These are phyloP conservation scores for Calonectria leucothoes DNA, from an alignment of 2,329 filamentous ascomycete genomes.

Conservation along the genomic window DNA sequence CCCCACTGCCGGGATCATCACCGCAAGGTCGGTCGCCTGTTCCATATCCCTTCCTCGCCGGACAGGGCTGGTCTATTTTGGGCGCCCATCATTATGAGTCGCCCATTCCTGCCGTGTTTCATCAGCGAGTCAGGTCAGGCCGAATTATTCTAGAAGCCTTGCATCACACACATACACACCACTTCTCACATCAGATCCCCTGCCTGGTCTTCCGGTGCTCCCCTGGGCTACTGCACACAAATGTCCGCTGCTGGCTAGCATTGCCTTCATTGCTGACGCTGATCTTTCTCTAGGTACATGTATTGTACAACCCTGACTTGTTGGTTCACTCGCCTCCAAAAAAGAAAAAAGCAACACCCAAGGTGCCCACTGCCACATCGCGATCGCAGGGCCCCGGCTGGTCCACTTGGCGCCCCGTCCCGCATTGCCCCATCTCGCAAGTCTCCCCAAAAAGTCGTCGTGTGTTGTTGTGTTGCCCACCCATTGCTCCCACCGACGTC, in stretches of 20 bases:
- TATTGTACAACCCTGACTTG: neutral
- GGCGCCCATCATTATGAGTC: neutral
- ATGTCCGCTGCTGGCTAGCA: neutral
- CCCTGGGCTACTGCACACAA: neutral
- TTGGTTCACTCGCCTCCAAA: neutral
- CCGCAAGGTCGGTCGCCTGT: constrained; percentile 23
- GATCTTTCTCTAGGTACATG: constrained; percentile 10
- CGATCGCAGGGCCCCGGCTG: constrained; percentile 19
- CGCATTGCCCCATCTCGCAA: constrained; percentile 17
- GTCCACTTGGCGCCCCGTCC: constrained; percentile 26
- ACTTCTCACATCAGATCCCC: constrained; percentile 15
- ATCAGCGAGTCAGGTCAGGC: constrained; percentile 27
- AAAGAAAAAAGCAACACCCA: neutral
- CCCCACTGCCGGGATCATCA: constrained; percentile 21
- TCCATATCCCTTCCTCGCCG: neutral
- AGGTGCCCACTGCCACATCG: constrained; percentile 10
- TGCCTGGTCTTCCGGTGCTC: constrained; percentile 1
- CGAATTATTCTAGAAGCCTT: constrained; percentile 36
- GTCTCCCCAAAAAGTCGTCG: neutral
- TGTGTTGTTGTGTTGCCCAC: constrained; percentile 1
- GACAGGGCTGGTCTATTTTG: constrained; percentile 9
- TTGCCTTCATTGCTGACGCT: constrained; percentile 14
- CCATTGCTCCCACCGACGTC: constrained; percentile 14
- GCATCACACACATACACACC: constrained; percentile 18
- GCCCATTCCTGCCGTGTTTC: constrained; percentile 22